Conservation (phyloP, 805 yeast genomes). For the Candida montana region DNA sequence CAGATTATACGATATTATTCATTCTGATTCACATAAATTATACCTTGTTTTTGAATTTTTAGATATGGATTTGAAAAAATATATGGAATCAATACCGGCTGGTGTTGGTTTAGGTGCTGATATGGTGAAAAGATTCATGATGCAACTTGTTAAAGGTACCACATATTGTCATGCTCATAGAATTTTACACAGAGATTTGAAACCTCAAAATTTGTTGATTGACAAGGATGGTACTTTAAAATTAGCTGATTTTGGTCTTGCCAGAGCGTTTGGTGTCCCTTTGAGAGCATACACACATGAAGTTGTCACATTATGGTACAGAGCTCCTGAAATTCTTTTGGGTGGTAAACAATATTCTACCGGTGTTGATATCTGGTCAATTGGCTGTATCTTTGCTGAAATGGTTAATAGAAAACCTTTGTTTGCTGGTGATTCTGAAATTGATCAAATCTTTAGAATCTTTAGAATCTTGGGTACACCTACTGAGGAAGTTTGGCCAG, state of each 20-base stretch:
- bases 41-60: slow-evolving; percentile 90
- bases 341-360: slow-evolving; percentile 98
- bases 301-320: slow-evolving; percentile 96
- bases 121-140: slow-evolving; percentile 87
- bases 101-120: slow-evolving; percentile 86
- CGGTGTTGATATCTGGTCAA: slow-evolving; percentile 98
- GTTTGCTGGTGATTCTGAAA: slow-evolving; percentile 97
- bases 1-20: slow-evolving; percentile 87
- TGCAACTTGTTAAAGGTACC: slow-evolving; percentile 86
- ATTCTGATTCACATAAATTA: slow-evolving; percentile 86
- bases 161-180: slow-evolving; percentile 93
- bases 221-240: slow-evolving; percentile 94
- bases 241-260: slow-evolving; percentile 89
- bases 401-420: slow-evolving; percentile 94
- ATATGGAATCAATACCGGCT: slow-evolving; percentile 92
- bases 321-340: slow-evolving; percentile 91
- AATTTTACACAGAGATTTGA: slow-evolving; percentile 90
- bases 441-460: slow-evolving; percentile 92
- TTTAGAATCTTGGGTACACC: slow-evolving; percentile 94
- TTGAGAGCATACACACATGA: slow-evolving; percentile 95
- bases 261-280: slow-evolving; percentile 97
- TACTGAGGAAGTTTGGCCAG: slow-evolving; percentile 91
- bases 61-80: slow-evolving; percentile 91
- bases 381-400: slow-evolving; percentile 96
- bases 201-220: slow-evolving; percentile 92